Conservation (phyloP, 2,329 filamentous ascomycete genomes). For the Ceratocystiopsis minuta region DNA sequence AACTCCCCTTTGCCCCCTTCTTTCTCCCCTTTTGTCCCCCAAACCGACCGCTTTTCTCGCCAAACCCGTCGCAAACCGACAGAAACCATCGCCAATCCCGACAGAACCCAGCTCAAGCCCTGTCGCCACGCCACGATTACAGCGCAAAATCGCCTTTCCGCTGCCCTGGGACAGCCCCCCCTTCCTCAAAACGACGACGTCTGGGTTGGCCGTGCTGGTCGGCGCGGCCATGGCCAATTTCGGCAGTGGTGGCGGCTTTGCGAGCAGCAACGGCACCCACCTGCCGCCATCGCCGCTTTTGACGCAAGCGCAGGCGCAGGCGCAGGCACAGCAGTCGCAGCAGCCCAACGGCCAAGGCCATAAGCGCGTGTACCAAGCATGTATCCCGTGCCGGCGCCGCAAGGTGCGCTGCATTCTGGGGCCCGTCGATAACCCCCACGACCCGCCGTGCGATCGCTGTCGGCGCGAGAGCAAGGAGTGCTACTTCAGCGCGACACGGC, state of each 20-base stretch:
- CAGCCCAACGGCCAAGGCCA: constrained; percentile 13
- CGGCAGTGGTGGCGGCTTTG: constrained; percentile 6
- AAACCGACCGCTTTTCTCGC: neutral
- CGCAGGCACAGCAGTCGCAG: constrained; percentile 3
- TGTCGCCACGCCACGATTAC: neutral
- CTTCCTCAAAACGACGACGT: no score
- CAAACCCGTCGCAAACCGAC: constrained; percentile 16
- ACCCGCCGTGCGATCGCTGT: constrained; percentile 86
- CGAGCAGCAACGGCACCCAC: constrained; percentile 3
- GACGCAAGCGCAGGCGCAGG: constrained; percentile 4
- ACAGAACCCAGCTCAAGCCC: constrained; percentile 2
- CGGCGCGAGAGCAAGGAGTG: constrained; percentile 91
- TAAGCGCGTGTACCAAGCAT: constrained; percentile 46
- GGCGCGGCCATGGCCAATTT: constrained; percentile 13
- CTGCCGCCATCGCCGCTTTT: constrained; percentile 5
- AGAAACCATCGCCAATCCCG: constrained; percentile 6
- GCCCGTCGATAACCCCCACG: constrained; percentile 81
- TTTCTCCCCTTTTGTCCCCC: no score
- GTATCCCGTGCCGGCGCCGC: constrained; percentile 41
- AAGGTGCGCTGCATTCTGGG: constrained; percentile 46
- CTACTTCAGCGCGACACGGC: constrained; percentile 84
- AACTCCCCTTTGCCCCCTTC: no score
- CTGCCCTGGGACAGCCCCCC: no score
- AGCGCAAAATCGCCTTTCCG: neutral
- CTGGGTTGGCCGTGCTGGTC: neutral